Conservation (phyloP, 2,329 filamentous ascomycete genomes). For the Hypoxylon sp. region DNA sequence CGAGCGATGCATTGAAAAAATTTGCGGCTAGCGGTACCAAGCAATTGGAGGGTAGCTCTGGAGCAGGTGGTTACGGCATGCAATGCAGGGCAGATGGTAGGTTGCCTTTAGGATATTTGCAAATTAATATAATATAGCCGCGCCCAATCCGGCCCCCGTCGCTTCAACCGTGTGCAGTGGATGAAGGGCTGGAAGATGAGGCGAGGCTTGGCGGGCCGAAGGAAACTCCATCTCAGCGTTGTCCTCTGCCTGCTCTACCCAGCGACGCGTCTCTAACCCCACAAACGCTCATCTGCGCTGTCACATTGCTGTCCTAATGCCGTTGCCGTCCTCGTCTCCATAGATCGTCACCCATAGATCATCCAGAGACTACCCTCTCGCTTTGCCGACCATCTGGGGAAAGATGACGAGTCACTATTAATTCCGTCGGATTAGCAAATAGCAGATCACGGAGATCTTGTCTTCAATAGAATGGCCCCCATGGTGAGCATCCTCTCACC, state of each 20-base stretch:
- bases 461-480: conserved; percentile 19
- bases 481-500: conserved; percentile 18
- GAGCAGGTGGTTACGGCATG: conserved; percentile 35
- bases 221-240: conserved; percentile 40
- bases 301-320: conserved; percentile 27
- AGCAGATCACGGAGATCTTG: conserved; percentile 42
- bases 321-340: conserved; percentile 24
- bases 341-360: not conserved
- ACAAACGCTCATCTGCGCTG: conserved; percentile 35
- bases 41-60: conserved; percentile 27
- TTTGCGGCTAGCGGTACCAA: conserved; percentile 35
- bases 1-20: conserved; percentile 25
- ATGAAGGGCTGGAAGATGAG: conserved; percentile 50
- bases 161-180: conserved; percentile 40
- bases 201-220: conserved; percentile 50
- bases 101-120: conserved; percentile 53
- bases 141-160: conserved; percentile 35
- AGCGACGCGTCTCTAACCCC: conserved; percentile 46
- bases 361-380: conserved; percentile 31
- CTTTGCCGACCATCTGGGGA: conserved; percentile 46
- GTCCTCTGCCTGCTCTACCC: conserved; percentile 37
- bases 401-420: conserved; percentile 46
- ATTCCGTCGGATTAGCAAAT: conserved; percentile 39
- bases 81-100: conserved; percentile 49
- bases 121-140: conserved; percentile 48